Percentiles rank a stretch among this genome's conserved stretches.
Conservation (phyloP, 352 stramenopile genomes). For the Phytophthora gonapodyides region DNA sequence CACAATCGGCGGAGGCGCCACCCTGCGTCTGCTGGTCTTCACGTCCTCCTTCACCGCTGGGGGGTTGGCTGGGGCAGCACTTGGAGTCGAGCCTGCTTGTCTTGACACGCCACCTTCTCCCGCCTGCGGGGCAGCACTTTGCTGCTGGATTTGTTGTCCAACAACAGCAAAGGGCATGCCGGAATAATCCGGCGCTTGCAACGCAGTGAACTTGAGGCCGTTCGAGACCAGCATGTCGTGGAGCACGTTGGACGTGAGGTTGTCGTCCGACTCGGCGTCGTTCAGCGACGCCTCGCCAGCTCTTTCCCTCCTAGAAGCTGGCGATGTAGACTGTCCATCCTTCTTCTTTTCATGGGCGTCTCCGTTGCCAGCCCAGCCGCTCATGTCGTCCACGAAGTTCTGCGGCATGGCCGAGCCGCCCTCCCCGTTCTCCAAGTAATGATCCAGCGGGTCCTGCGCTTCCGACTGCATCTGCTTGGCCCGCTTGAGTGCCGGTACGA, state of each 20-base stretch:
- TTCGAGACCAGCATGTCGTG: constrained; percentile 34
- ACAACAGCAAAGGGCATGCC: not conserved
- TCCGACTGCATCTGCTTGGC: constrained; percentile 7
- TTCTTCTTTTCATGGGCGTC: constrained; percentile 10
- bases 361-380: constrained; percentile 31
- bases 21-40: constrained; percentile 10
- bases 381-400: constrained; percentile 44
- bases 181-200: constrained; percentile 21
- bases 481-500: constrained; percentile 31
- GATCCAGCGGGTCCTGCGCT: constrained; percentile 32
- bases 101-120: not conserved
- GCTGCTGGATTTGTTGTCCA: constrained; percentile 1
- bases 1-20: constrained; percentile 13
- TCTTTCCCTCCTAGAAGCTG: not conserved
- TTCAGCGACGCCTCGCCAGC: not conserved
- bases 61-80: not conserved
- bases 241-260: constrained; percentile 10
- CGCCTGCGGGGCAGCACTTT: not conserved
- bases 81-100: not conserved
- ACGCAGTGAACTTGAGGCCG: constrained; percentile 18
- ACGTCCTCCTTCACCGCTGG: constrained; percentile 2
- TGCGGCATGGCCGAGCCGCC: constrained; percentile 24
- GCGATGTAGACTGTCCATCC: not conserved
- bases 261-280: constrained; percentile 18
- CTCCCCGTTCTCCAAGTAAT: constrained; percentile 38